Evolutionary conservation across 495 filamentous ascomycete species (phyloP).

Genomic region (Daldinia childiae): DNA sequence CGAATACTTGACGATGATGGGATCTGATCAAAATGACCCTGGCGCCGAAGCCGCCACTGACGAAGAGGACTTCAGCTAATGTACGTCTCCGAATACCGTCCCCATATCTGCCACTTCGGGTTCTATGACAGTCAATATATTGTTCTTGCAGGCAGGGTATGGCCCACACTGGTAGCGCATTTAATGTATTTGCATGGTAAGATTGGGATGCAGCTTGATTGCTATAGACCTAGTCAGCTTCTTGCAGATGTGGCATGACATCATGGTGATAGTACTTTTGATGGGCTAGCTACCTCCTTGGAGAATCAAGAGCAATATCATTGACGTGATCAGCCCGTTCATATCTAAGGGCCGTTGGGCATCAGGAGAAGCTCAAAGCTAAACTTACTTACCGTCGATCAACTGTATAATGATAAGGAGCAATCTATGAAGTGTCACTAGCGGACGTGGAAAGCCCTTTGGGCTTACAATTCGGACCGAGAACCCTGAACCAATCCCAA

Average conservation of each 20-base stretch:
- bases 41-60: slow-evolving; percentile 53
- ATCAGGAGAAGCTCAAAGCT: slow-evolving; percentile 14
- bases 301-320: not conserved
- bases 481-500: slow-evolving; percentile 33
- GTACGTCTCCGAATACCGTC: not conserved
- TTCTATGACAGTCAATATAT: not conserved
- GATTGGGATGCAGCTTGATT: slow-evolving; percentile 22
- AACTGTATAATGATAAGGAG: slow-evolving; percentile 10
- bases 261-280: not conserved
- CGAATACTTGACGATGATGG: slow-evolving; percentile 57
- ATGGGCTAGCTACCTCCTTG: slow-evolving; percentile 2
- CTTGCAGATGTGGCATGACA: slow-evolving; percentile 16
- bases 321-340: slow-evolving; percentile 7
- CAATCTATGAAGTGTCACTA: slow-evolving; percentile 32
- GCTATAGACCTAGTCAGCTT: slow-evolving; percentile 5
- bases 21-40: slow-evolving; percentile 48
- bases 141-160: not conserved
- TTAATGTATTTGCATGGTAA: slow-evolving; percentile 20
- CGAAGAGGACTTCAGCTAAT: slow-evolving; percentile 58
- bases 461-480: slow-evolving; percentile 40
- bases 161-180: not conserved
- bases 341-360: slow-evolving; percentile 11
- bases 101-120: not conserved
- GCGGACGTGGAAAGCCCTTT: slow-evolving; percentile 17
- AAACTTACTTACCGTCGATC: slow-evolving; percentile 19